Conservation (phyloP, 345 rosid species). For the Brassica incana region DNA sequence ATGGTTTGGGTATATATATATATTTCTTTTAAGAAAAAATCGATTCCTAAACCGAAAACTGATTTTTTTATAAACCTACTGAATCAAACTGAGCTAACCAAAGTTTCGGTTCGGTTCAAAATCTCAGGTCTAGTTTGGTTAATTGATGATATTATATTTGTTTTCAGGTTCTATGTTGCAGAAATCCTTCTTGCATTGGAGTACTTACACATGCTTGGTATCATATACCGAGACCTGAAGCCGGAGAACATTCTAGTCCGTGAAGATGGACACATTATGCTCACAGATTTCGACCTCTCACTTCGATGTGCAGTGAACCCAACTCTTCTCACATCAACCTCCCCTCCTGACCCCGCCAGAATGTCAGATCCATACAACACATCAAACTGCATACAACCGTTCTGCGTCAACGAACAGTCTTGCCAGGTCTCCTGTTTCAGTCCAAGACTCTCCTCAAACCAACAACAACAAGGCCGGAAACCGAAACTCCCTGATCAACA, state of each 20-base stretch:
- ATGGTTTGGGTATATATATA: too few relatives aligned
- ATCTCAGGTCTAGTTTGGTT: neutral
- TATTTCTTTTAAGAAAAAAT: neutral
- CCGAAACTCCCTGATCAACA: constrained; percentile 54
- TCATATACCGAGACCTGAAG: constrained; percentile 86
- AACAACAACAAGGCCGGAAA: constrained; percentile 62
- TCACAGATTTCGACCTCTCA: constrained; percentile 93
- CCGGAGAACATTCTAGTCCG: constrained; percentile 96
- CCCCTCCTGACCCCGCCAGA: constrained; percentile 57
- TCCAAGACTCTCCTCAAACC: constrained; percentile 72
- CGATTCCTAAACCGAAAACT: neutral
- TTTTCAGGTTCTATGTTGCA: constrained; percentile 86
- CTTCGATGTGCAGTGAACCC: constrained; percentile 87
- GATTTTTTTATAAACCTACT: neutral
- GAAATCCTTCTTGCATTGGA: constrained; percentile 97
- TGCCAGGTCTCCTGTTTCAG: constrained; percentile 90
- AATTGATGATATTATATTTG: neutral
- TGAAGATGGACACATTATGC: constrained; percentile 99
- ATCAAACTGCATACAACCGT: constrained; percentile 78
- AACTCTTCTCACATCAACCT: constrained; percentile 64
- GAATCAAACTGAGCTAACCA: neutral
- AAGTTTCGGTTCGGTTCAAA: neutral
- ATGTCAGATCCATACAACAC: constrained; percentile 71
- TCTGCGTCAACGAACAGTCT: constrained; percentile 66
- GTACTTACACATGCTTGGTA: constrained; percentile 98